Evolutionary conservation across 768 basidiomycete genomes (phyloP), one percentile per base, ranked within the genome.

Genomic region (Chiua virens): DNA sequence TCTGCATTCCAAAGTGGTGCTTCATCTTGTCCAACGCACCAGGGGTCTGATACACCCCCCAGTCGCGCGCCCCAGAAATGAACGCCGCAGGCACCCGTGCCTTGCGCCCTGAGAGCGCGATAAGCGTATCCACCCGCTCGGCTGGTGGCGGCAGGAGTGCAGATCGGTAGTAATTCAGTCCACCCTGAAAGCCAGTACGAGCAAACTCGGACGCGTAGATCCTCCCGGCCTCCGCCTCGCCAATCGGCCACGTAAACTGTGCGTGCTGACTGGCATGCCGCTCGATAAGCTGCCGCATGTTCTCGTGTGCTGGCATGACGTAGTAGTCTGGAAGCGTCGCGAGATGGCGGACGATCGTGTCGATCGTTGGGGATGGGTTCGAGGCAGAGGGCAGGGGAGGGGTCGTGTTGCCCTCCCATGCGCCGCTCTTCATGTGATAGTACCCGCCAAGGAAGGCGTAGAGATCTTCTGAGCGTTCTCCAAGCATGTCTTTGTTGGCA

Each of bases 131-230:
- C 20, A 64, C 58, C 65, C 67, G 72, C 21, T 60, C 61, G 6
- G 60, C 48, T 23, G 76, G 74, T 0, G 70, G 72, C 17, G 63
- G 59, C 0, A 50, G 46, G 22, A 61, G 54, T 44, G 61, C 56
- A 50, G 71, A 68, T 23, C 83, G 75, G 58, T 85, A 85, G 52
- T 75, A 67, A 56, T 85, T 82, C 46, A 85, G 63, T 23, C 79
- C 82, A n/a, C 82, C 83, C 59, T 84, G 83, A 51, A 85, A 85
- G 1, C 85, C 82, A 2, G 79, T 81, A 37, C 75, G 69, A 1
- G 58, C 55, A 50, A 76, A 86, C 55, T 78, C 77, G 20, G 71
- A 56, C 2, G 76, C 73, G 57, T 82, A 85, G 11, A 81, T 74
- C 22, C 10, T 41, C 22, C 49, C 60, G 0, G 50, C 63, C 13